Base-by-base conservation (phyloP, 352 stramenopile genomes). In the Globisporangium uncinulatum region DNA sequence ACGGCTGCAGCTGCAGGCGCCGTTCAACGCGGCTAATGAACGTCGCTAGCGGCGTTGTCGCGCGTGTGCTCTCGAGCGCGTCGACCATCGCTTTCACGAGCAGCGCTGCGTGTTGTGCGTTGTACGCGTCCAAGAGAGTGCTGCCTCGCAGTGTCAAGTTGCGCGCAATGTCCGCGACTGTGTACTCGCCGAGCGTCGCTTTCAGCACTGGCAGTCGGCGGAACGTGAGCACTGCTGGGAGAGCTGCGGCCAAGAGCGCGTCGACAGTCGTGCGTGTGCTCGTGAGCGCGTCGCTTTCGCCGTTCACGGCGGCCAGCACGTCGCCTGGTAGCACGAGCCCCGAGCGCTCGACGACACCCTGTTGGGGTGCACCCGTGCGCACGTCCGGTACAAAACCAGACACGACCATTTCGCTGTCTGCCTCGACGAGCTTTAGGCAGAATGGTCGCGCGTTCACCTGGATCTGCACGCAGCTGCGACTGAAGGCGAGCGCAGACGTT, bases 261-360 rank as follows among this genome's bases (percentile, higher is more conserved):
- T 69, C 48, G 8, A 73, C 62, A 3, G 78, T 71, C 11, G 65
- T 67, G 15, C 84, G 66, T 14, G 86, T 59, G n/a, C 61, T 87
- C n/a, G 45, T 71, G 39, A 77, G 68, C 42, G 48, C 61, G 31
- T 69, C 69, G 53, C 59, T 73, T 15, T 84, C 65, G 32, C 74
- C 69, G 56, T 88, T 84, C 4, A 91, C 74, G 6, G 63, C 73
- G n/a, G 87, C 66, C 9, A 91, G 58, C n/a, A 85, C 61, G 50
- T 91, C 81, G 1, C 79, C 76, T 17, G 66, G 43, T 3, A 78
- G 69, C 11, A 89, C 71, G 3, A 75, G 57, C 0, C 69, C 67
- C 5, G 69, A 73, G 29, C 48, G 58, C 60, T 88, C 78, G 11
- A 86, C 45, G 21, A 66, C 62, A 19, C 73, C 75, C 8, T 64